Evolutionary conservation across 305 asterid genomes (phyloP).

Genomic region (Fraxinus dipetala): DNA sequence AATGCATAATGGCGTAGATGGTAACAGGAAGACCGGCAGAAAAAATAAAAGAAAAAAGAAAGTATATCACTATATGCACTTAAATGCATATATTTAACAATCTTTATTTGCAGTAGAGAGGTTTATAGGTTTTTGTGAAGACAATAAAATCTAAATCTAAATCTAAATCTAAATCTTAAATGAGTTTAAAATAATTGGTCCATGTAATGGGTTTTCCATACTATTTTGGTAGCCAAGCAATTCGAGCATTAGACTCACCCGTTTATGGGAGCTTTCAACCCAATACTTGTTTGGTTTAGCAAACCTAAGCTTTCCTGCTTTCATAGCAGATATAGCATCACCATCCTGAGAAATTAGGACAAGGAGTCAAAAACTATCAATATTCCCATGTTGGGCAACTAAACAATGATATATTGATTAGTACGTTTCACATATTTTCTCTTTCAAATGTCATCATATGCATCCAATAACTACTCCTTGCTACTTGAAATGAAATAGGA

Average conservation of each 20-base stretch:
- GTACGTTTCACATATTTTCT: not conserved
- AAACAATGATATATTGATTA: not conserved
- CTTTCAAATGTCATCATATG: not conserved
- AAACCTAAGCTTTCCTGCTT: conserved; percentile 74
- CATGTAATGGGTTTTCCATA: not conserved
- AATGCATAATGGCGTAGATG: not conserved
- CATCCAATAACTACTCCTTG: not conserved
- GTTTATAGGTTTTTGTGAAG: not conserved
- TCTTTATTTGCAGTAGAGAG: not conserved
- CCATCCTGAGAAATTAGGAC: conserved; percentile 56
- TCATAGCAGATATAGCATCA: conserved; percentile 62
- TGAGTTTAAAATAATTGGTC: not conserved
- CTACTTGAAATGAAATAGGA: not conserved
- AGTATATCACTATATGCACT: not conserved
- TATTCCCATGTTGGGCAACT: not conserved
- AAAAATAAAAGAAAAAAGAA: not conserved
- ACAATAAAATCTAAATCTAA: not conserved
- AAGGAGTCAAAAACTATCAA: not conserved
- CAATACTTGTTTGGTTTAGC: conserved; percentile 85
- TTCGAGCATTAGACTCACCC: conserved; percentile 51
- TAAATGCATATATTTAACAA: not conserved
- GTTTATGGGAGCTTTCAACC: conserved; percentile 90
- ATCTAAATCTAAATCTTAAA: conserved; percentile 2
- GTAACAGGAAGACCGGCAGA: not conserved
- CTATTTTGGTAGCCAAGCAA: not conserved